Evolutionary conservation across 2,329 filamentous ascomycete genomes (phyloP).

Genomic region (Hypoxylon sp.): DNA sequence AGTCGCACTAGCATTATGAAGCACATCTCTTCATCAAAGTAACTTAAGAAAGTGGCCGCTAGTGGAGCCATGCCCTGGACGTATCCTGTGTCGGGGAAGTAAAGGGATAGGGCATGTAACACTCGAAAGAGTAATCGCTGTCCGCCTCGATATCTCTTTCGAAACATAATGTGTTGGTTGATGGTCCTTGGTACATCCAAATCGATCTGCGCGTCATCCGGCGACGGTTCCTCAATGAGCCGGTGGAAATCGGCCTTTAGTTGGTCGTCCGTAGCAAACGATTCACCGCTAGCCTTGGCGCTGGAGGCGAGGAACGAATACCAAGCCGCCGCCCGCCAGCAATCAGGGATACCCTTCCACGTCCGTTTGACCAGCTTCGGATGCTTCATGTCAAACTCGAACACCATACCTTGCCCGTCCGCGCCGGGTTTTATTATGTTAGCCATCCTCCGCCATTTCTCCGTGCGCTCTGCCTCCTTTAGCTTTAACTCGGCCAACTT

Average conservation of each 20-base stretch:
- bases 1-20: conserved; percentile 98
- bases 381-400: conserved; percentile 84
- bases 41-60: conserved; percentile 92
- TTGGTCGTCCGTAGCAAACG: conserved; percentile 75
- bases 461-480: conserved; percentile 72
- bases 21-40: conserved; percentile 93
- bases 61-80: conserved; percentile 98
- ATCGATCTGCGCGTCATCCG: conserved; percentile 97
- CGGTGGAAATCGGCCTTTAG: conserved; percentile 79
- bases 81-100: conserved; percentile 92
- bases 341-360: conserved; percentile 98
- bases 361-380: conserved; percentile 90
- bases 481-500: conserved; percentile 69
- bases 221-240: conserved; percentile 79
- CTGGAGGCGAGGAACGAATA: conserved; percentile 89
- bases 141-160: conserved; percentile 88
- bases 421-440: conserved; percentile 65
- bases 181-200: conserved; percentile 96
- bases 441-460: conserved; percentile 78
- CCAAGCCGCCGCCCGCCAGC: conserved; percentile 95
- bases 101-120: conserved; percentile 89
- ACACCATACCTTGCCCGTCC: conserved; percentile 70
- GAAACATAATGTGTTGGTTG: conserved; percentile 97
- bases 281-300: conserved; percentile 72
- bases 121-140: conserved; percentile 93